Evolutionary conservation across 2,329 filamentous ascomycete species (phyloP).

Genomic region (Clonostachys chloroleuca): DNA sequence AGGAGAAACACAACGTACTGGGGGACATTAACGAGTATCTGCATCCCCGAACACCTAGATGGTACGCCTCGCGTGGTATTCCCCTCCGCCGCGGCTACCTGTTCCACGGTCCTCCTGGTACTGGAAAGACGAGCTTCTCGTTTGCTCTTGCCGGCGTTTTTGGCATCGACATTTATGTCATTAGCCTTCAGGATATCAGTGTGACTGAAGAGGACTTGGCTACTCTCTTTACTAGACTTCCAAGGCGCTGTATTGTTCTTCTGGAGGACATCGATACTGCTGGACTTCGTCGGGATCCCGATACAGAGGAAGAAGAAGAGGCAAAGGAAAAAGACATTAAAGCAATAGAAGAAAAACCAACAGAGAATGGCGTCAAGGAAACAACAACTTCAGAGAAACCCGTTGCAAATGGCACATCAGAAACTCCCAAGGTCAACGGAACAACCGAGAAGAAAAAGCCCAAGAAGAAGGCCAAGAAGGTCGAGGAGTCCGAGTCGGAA

Average conservation of each 20-base stretch:
- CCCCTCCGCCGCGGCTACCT: slow-evolving; percentile 74
- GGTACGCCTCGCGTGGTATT: slow-evolving; percentile 74
- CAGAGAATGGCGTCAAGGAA: slow-evolving; percentile 3
- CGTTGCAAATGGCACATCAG: neutral
- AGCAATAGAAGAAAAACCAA: slow-evolving; percentile 4
- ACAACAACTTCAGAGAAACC: neutral
- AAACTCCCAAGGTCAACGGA: slow-evolving; percentile 22
- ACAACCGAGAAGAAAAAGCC: slow-evolving; percentile 25
- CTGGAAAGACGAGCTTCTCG: slow-evolving; percentile 66
- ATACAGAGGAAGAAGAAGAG: slow-evolving; percentile 15
- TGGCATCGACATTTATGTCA: slow-evolving; percentile 61
- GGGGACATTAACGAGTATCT: slow-evolving; percentile 76
- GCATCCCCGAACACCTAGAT: slow-evolving; percentile 62
- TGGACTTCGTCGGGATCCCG: slow-evolving; percentile 42
- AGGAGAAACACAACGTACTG: slow-evolving; percentile 62
- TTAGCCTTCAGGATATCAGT: slow-evolving; percentile 49
- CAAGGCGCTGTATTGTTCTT: slow-evolving; percentile 59
- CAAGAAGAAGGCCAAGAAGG: slow-evolving; percentile 10
- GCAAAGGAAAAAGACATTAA: slow-evolving; percentile 10
- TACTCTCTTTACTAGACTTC: slow-evolving; percentile 54
- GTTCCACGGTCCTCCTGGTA: slow-evolving; percentile 72
- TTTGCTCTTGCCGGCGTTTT: slow-evolving; percentile 64
- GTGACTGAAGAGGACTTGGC: slow-evolving; percentile 60
- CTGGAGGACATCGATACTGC: slow-evolving; percentile 68
- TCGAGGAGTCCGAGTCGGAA: slow-evolving; percentile 11